These are phyloP conservation scores for Candida schatavii DNA, from an alignment of 805 yeast genomes.

Conservation along the genomic window DNA sequence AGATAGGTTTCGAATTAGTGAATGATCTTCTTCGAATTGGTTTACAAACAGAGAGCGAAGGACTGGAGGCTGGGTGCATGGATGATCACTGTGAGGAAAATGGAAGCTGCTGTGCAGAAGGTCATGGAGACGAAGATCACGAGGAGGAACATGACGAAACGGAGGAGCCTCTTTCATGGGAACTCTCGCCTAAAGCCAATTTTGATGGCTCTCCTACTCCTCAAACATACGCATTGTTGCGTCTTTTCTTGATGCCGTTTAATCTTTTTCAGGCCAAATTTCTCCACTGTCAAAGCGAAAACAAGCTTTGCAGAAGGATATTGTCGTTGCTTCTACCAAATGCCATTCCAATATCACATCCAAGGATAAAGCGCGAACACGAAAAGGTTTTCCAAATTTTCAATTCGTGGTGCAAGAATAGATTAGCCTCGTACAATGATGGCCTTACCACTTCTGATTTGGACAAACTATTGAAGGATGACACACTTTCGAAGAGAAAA, in stretches of 20 bases:
- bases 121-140: slow-evolving; percentile 14
- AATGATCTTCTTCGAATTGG: slow-evolving; percentile 18
- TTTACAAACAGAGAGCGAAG: slow-evolving; percentile 9
- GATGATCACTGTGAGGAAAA: slow-evolving; percentile 12
- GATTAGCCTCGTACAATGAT: slow-evolving; percentile 19
- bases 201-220: slow-evolving; percentile 44
- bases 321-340: slow-evolving; percentile 16
- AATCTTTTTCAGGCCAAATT: slow-evolving; percentile 23
- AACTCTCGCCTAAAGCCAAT: slow-evolving; percentile 37
- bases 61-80: slow-evolving; percentile 7
- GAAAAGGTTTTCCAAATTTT: background rate
- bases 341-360: slow-evolving; percentile 10
- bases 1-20: slow-evolving; percentile 39
- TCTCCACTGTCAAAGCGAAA: slow-evolving; percentile 17
- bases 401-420: slow-evolving; percentile 24
- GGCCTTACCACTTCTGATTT: background rate
- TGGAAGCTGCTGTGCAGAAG: slow-evolving; percentile 13
- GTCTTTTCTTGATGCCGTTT: slow-evolving; percentile 26
- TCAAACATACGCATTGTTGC: slow-evolving; percentile 39
- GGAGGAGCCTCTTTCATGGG: slow-evolving; percentile 40
- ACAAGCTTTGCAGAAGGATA: slow-evolving; percentile 18
- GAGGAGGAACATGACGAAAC: slow-evolving; percentile 15
- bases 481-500: background rate
- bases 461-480: background rate
- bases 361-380: slow-evolving; percentile 9